Evolutionary conservation across 2,329 filamentous ascomycete genomes (phyloP).

Genomic region (Hypomyces rosellus): DNA sequence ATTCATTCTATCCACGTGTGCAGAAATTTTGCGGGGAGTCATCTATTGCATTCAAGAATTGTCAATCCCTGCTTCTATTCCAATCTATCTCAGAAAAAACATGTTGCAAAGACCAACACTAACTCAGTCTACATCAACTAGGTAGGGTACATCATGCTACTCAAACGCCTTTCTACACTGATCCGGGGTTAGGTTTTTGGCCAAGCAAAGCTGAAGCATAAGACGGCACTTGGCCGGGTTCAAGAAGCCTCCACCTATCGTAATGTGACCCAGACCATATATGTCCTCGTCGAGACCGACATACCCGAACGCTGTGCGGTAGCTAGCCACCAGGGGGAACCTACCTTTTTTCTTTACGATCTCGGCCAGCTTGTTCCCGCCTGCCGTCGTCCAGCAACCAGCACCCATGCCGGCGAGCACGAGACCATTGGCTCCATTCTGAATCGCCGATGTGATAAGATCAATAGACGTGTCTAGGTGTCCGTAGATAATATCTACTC

Average conservation of each 20-base stretch:
- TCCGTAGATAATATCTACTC: slow-evolving; percentile 51
- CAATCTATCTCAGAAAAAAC: too few species aligned
- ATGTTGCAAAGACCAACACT: too few species aligned
- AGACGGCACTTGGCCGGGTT: slow-evolving; percentile 52
- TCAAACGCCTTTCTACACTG: slow-evolving; percentile 25
- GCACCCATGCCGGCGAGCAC: slow-evolving; percentile 51
- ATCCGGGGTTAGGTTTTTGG: slow-evolving; percentile 21
- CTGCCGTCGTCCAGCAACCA: slow-evolving; percentile 40
- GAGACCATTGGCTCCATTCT: slow-evolving; percentile 45
- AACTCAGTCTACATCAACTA: too few species aligned
- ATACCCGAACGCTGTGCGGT: slow-evolving; percentile 45
- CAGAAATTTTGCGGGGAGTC: too few species aligned
- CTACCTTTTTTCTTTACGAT: slow-evolving; percentile 39
- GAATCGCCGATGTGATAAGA: slow-evolving; percentile 42
- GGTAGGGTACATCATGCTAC: not conserved
- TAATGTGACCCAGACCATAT: slow-evolving; percentile 12
- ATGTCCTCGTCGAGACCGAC: slow-evolving; percentile 36
- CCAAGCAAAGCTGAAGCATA: slow-evolving; percentile 39
- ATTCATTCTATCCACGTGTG: too few species aligned
- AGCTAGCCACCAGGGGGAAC: slow-evolving; percentile 43
- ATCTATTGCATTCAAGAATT: too few species aligned
- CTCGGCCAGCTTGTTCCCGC: slow-evolving; percentile 33
- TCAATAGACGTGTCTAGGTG: slow-evolving; percentile 46
- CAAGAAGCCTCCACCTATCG: slow-evolving; percentile 43
- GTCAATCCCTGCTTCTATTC: too few species aligned